Evolutionary conservation across 805 yeast species (phyloP).

Genomic region (Kodamaea hsintzibuensis): DNA sequence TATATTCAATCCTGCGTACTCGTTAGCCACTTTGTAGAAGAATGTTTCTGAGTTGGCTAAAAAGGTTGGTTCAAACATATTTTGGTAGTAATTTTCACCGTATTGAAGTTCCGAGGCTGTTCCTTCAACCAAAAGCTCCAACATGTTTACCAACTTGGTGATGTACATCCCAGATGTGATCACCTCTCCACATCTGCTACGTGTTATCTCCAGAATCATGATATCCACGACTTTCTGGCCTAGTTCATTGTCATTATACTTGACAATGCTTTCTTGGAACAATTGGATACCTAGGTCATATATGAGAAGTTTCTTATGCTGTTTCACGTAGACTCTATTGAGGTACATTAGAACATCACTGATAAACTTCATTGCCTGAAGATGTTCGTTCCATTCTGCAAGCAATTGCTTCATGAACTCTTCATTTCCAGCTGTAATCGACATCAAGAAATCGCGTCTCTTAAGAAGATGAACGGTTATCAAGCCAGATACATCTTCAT

Average conservation of each 20-base stretch:
- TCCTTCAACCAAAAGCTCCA: slow-evolving; percentile 59
- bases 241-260: slow-evolving; percentile 47
- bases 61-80: slow-evolving; percentile 66
- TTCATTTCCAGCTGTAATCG: slow-evolving; percentile 21
- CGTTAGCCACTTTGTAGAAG: slow-evolving; percentile 50
- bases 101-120: slow-evolving; percentile 26
- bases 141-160: slow-evolving; percentile 65
- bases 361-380: slow-evolving; percentile 71
- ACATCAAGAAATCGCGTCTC: slow-evolving; percentile 20
- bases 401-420: slow-evolving; percentile 39
- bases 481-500: slow-evolving; percentile 55
- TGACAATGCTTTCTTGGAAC: slow-evolving; percentile 63
- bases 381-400: slow-evolving; percentile 68
- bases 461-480: slow-evolving; percentile 48
- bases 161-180: slow-evolving; percentile 54
- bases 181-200: slow-evolving; percentile 54
- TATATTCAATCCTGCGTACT: slow-evolving; percentile 35
- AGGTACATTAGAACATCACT: slow-evolving; percentile 85
- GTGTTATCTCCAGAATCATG: slow-evolving; percentile 55
- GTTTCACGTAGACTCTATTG: slow-evolving; percentile 81
- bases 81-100: slow-evolving; percentile 63
- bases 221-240: slow-evolving; percentile 51
- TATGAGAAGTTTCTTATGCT: slow-evolving; percentile 58
- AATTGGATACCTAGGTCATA: slow-evolving; percentile 73
- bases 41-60: slow-evolving; percentile 54